Percentiles rank a stretch among this genome's conserved stretches.
phyloP scores from a whole-genome alignment of 306 rosid species.

The Casuarina equisetifolia region DNA sequence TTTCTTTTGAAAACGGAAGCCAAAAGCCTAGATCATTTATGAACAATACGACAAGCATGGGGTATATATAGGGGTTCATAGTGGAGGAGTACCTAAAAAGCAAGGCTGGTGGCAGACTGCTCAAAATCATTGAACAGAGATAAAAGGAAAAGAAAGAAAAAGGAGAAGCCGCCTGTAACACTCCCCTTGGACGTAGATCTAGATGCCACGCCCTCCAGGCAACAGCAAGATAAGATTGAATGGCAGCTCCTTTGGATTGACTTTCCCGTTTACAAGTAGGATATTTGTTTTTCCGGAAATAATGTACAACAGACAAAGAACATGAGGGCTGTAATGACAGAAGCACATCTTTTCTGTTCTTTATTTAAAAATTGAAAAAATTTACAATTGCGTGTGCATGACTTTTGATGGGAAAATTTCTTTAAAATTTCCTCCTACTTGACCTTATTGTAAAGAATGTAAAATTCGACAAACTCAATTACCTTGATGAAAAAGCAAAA shows the following conservation, averaged over 20 bases:
- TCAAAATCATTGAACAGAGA: neutral
- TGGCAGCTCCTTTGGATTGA: too few relatives aligned
- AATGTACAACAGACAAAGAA: neutral
- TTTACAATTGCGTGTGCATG: too few relatives aligned
- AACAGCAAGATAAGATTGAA: neutral
- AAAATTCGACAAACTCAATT: too few relatives aligned
- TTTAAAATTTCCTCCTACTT: too few relatives aligned
- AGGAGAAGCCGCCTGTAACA: neutral
- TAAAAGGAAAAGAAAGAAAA: too few relatives aligned
- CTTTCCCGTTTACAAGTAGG: neutral
- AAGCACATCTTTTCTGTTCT: too few relatives aligned
- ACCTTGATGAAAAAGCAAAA: too few relatives aligned
- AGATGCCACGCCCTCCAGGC: neutral
- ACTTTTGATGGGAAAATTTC: too few relatives aligned
- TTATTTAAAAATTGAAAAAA: too few relatives aligned
- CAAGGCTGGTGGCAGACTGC: too few relatives aligned
- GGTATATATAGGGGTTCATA: neutral
- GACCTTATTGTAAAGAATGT: too few relatives aligned
- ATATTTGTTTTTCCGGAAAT: neutral
- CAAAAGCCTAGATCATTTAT: neutral
- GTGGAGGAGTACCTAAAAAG: neutral
- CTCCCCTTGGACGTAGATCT: neutral
- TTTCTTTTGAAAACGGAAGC: too few relatives aligned
- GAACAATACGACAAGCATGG: neutral
- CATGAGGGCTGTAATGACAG: neutral